phyloP scores from a whole-genome alignment of 192 early-diverging fungal genomes.

The Podila epigama region DNA sequence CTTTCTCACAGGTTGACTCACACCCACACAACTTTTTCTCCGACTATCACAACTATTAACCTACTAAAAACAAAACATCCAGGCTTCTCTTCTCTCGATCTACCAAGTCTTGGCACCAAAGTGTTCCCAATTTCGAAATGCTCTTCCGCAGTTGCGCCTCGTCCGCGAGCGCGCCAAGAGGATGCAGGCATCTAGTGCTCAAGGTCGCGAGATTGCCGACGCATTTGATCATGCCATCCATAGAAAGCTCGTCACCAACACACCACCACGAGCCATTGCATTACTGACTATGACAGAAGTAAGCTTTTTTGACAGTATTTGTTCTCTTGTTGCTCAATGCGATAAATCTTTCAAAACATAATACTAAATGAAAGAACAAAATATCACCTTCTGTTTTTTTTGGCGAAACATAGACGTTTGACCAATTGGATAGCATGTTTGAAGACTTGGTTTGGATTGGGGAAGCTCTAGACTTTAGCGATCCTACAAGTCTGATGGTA shows the following conservation, averaged over 20 bases:
- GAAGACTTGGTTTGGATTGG: constrained; percentile 47
- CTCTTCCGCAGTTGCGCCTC: constrained; percentile 28
- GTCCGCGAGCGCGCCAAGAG: constrained; percentile 7
- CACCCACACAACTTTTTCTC: no score
- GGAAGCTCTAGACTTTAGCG: constrained; percentile 50
- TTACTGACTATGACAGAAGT: constrained; percentile 58
- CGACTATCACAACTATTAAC: constrained; percentile 24
- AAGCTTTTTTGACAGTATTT: neutral
- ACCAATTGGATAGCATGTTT: constrained; percentile 50
- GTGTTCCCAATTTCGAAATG: constrained; percentile 49
- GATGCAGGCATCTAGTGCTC: constrained; percentile 20
- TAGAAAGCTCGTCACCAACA: constrained; percentile 67
- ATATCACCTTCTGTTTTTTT: neutral
- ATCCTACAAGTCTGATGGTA: constrained; percentile 56
- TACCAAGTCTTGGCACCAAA: constrained; percentile 53
- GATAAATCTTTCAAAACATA: no score
- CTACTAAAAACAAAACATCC: neutral
- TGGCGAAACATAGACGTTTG: constrained; percentile 30
- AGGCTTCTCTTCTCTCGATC: constrained; percentile 53
- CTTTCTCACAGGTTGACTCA: no score
- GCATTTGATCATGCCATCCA: constrained; percentile 70
- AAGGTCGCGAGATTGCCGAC: constrained; percentile 40
- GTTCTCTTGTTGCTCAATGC: constrained; percentile 3
- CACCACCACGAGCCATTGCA: constrained; percentile 66
- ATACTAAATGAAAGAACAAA: no score